A percentile compares a stretch with the other conserved stretches of the same genome.
phyloP scores from a whole-genome alignment of 345 rosid genomes.

The Chamaenerion angustifolium region DNA sequence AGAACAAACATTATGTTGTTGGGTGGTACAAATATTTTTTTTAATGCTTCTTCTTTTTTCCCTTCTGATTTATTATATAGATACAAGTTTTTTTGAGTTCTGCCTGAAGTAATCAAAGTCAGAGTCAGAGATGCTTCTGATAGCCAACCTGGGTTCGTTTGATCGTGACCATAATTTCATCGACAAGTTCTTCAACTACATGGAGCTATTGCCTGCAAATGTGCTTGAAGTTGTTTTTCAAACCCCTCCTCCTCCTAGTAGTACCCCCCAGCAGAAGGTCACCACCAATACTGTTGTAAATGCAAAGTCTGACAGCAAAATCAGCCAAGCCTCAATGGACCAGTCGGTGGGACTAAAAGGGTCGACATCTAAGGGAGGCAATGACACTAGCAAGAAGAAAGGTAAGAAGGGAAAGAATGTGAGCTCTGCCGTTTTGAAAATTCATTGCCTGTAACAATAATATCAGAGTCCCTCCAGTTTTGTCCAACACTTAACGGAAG shows the following conservation, averaged over 20 bases:
- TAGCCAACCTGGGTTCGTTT: constrained; percentile 56
- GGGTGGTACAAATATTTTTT: no score
- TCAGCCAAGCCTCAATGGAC: constrained; percentile 9
- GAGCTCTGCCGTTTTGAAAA: constrained; percentile 49
- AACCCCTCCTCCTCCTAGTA: constrained; percentile 1
- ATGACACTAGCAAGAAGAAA: constrained; percentile 61
- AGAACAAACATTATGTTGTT: no score
- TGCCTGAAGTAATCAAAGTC: constrained; percentile 85
- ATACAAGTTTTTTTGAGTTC: constrained; percentile 81
- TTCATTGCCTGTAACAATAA: no score
- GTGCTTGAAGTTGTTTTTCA: constrained; percentile 86
- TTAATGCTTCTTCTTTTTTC: neutral
- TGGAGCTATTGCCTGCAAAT: constrained; percentile 63
- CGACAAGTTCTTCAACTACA: constrained; percentile 84
- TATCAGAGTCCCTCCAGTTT: no score
- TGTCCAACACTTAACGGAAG: no score
- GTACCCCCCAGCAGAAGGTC: no score
- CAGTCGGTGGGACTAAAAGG: constrained; percentile 6
- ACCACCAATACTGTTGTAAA: no score
- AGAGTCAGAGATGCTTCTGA: constrained; percentile 73
- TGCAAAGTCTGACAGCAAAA: constrained; percentile 14
- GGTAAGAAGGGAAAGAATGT: constrained; percentile 90
- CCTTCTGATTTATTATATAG: constrained; percentile 18
- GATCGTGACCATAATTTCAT: constrained; percentile 77
- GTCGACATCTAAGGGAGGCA: constrained; percentile 44